Conservation (phyloP, 1,284 basidiomycete species). For the Farysia itapuensis region DNA sequence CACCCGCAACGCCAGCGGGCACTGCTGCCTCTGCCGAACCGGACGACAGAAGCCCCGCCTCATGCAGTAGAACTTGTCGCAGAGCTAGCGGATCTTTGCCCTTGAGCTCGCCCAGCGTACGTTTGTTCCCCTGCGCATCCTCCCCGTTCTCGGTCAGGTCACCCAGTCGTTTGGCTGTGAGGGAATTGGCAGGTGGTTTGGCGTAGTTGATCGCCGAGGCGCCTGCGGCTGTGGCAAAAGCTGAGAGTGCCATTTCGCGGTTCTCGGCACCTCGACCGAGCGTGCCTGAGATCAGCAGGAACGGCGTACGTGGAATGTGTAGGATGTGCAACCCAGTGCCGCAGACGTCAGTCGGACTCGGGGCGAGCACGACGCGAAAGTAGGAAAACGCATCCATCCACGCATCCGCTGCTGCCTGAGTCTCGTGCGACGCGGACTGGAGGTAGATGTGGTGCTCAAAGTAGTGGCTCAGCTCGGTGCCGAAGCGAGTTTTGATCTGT, state of each 20-base stretch:
- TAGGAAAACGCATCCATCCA: constrained; percentile 36
- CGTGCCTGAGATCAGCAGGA: constrained; percentile 29
- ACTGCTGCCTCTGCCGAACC: constrained; percentile 15
- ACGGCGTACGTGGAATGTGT: constrained; percentile 32
- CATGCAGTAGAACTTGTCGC: constrained; percentile 27
- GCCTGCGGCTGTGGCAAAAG: constrained; percentile 32
- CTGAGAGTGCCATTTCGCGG: constrained; percentile 26
- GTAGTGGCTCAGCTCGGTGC: constrained; percentile 35
- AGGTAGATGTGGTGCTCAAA: constrained; percentile 45
- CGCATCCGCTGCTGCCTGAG: background rate
- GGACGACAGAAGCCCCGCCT: constrained; percentile 12
- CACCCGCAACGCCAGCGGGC: constrained; percentile 24
- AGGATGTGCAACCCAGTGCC: constrained; percentile 33
- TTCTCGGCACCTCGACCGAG: constrained; percentile 30
- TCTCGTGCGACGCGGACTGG: constrained; percentile 1
- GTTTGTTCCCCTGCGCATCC: constrained; percentile 11
- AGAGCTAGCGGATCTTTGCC: constrained; percentile 39
- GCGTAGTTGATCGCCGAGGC: constrained; percentile 28
- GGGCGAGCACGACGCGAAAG: constrained; percentile 35
- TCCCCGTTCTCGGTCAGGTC: constrained; percentile 19
- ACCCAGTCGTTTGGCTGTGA: constrained; percentile 11
- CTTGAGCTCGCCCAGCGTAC: constrained; percentile 35
- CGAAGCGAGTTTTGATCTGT: constrained; percentile 20
- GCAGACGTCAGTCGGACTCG: constrained; percentile 29
- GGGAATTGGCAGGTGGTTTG: constrained; percentile 10